Percentiles rank a stretch among this genome's conserved stretches.
Conservation (phyloP, 78 protist genomes). For the Chrysochromulina parva region DNA sequence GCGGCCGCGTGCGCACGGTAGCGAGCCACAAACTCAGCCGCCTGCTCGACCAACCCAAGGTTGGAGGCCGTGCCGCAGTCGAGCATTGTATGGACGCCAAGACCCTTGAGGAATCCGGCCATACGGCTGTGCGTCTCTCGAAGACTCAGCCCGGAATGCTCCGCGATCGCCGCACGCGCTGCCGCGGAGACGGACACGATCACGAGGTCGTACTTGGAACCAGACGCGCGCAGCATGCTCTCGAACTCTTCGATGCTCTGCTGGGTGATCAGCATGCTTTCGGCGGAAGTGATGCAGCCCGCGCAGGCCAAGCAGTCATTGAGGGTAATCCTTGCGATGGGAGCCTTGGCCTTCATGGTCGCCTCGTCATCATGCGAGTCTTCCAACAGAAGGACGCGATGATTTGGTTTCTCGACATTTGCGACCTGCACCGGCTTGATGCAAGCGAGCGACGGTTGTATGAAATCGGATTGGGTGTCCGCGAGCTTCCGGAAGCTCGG, state of each 20-base stretch:
- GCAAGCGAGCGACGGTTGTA: conserved; percentile 73
- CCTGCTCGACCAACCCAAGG: conserved; percentile 69
- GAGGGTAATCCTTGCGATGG: conserved; percentile 76
- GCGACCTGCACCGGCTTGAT: conserved; percentile 28
- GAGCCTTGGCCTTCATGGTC: neutral
- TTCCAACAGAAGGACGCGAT: neutral
- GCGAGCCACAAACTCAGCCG: conserved; percentile 66
- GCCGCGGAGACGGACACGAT: conserved; percentile 85
- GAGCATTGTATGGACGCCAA: conserved; percentile 49
- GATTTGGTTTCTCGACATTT: neutral
- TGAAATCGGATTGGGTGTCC: conserved; percentile 57
- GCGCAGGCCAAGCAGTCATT: conserved; percentile 95
- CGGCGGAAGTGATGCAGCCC: conserved; percentile 96
- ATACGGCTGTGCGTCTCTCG: neutral
- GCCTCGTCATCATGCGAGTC: neutral
- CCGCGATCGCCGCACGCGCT: conserved; percentile 82
- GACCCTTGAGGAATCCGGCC: neutral
- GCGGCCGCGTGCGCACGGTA: neutral
- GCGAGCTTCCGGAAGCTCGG: no score
- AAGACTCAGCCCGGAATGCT: conserved; percentile 45
- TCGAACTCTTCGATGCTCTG: conserved; percentile 74
- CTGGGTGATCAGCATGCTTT: conserved; percentile 85
- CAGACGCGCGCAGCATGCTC: neutral
- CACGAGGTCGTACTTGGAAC: neutral
- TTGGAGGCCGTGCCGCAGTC: conserved; percentile 72